Evolutionary conservation across 345 rosid genomes (phyloP), one percentile per base, ranked within the genome.

Genomic region (Reutealis trisperma): DNA sequence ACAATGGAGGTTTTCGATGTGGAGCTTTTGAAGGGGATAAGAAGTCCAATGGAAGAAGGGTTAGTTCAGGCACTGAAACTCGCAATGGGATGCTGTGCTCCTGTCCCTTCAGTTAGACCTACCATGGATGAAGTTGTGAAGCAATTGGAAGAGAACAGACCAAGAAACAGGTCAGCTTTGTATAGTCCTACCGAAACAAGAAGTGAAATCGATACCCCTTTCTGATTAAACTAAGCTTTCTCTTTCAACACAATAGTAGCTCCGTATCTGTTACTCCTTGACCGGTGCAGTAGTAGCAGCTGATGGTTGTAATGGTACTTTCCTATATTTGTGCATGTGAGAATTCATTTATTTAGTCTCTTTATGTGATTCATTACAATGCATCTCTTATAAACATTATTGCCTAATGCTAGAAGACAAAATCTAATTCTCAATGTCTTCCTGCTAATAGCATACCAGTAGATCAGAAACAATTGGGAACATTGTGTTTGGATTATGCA

Each of bases 21-120:
- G 75, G 99, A 96, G 83, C 84, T 90, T 24, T 44, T 93, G 86
- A 96, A 89, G 82, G 98, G 99, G 57, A 79, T 96, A 41, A 91
- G 93, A 83, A 96, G 90, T 63, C 97, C 98, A 9, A 93, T 93
- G 98, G 99, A 96, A 83, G 99, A 93, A 71, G 99, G 99, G 25
- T 77, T 96, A 65, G 93, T 92, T 79, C 99, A 93, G 84, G 97
- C 97, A 34, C 78, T 96, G 92, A 96, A 96, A 84, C 91, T 96
- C 11, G 98, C 98, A 2, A 96, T 96, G 99, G 99, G 99, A 45
- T 96, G 99, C 42, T 96, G 99, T 72, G 96, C 99, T 27, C 99
- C 99, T 0, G 99, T 92, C 67, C 87, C 97, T 57, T 76, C 97
- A 0, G 98, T 96, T 25, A 84, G 99, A 80, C 99, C 99, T 0